Base-by-base conservation (phyloP, 345 rosid species). In the Geranium brycei region DNA sequence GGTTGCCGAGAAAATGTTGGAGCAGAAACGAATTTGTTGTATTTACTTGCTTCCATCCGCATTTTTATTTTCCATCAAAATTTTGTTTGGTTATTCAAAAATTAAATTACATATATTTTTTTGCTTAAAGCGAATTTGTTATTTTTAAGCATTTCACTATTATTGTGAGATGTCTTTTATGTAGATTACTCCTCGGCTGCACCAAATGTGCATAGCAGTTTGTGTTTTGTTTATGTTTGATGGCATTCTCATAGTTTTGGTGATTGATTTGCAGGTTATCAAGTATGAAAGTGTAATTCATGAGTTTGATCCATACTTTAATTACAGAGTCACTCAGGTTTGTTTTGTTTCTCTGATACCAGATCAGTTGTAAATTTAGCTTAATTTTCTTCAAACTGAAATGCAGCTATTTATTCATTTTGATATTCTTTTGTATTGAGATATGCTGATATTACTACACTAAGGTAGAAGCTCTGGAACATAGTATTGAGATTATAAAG, bases 301-400 rank as follows among this genome's bases (percentile, higher is more conserved):
- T 64, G 99, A 95, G 82, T 95, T 95, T 66, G 96, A 91, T 82
- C 99, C 97, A 17, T 95, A 91, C 72, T 95, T 91, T 82, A 95
- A 95, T 66, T 95, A 88, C 65, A 82, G 99, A 79, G 99, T 95
- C 69, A 91, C 97, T 73, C 99, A 88, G 96, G 99, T 88, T 62
- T 31, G 28, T 35, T 71, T 69, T 61, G 66, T 56, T 59, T 57
- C 28, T 19, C 8, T 19, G 3, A 10, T 19, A 31, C n/a, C 28
- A 19, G 61, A 66, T 14, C 40, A 19, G 57, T 30, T 59, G 12
- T 19, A 19, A 17, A 11, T 62, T 13, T 12, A 40, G 2, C 40
- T 62, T 62, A 13, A 19, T 47, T 47, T 47, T 11, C 41, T 35
- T 35, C 41, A 35, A 35, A 35, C 41, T 35, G 41, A 35, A 35